phyloP scores from a whole-genome alignment of 495 filamentous ascomycete species.

The Parathielavia appendiculata region DNA sequence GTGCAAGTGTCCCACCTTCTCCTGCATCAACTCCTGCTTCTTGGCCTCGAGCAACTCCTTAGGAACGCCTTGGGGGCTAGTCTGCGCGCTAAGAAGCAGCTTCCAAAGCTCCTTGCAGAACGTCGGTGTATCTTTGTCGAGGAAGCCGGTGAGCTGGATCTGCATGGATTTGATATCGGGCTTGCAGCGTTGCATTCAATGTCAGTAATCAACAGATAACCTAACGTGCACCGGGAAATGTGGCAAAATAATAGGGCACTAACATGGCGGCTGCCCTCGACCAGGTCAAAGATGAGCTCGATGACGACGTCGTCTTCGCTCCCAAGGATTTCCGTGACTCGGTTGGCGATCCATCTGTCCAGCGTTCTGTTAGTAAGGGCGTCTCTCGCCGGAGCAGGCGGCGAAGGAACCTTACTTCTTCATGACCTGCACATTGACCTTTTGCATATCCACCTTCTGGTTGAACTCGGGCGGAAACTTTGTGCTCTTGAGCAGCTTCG shows the following conservation, averaged over 20 bases:
- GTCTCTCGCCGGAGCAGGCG: background rate
- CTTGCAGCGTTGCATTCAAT: slow-evolving; percentile 40
- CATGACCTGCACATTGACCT: slow-evolving; percentile 95
- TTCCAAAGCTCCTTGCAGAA: slow-evolving; percentile 97
- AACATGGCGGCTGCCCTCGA: slow-evolving; percentile 78
- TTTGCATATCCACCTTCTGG: slow-evolving; percentile 93
- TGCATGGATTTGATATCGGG: slow-evolving; percentile 93
- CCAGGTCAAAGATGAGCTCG: slow-evolving; percentile 82
- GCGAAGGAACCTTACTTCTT: slow-evolving; percentile 64
- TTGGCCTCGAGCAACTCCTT: slow-evolving; percentile 94
- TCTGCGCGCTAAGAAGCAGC: slow-evolving; percentile 82
- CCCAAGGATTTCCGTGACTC: slow-evolving; percentile 79
- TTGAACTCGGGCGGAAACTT: slow-evolving; percentile 94
- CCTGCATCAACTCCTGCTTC: slow-evolving; percentile 87
- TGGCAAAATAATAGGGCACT: slow-evolving; percentile 31
- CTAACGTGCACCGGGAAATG: no score
- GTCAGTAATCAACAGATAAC: background rate
- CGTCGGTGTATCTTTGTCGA: slow-evolving; percentile 83
- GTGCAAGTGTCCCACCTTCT: slow-evolving; percentile 60
- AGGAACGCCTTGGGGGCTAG: slow-evolving; percentile 82
- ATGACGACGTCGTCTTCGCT: slow-evolving; percentile 94
- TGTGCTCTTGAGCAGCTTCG: slow-evolving; percentile 79
- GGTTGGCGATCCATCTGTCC: slow-evolving; percentile 81
- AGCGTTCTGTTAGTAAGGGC: background rate
- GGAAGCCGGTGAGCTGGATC: slow-evolving; percentile 87